Evolutionary conservation across 305 asterid genomes (phyloP), one percentile per base, ranked within the genome.

Genomic region (Striga hermonthica): DNA sequence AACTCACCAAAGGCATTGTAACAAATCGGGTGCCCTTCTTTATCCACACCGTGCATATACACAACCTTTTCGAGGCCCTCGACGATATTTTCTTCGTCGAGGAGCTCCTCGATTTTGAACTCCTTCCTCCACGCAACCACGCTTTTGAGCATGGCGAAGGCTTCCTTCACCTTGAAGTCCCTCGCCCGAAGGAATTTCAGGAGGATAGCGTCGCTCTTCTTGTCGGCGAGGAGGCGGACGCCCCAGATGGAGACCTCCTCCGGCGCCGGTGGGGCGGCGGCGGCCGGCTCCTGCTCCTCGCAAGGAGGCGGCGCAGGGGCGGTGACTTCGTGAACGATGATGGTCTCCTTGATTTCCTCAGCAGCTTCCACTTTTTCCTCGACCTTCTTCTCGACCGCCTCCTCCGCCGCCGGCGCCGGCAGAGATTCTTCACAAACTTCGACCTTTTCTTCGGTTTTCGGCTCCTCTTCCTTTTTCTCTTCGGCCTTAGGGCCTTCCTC

Each of bases 201-300:
- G 47, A 92, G 95, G 55, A 92, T 75, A 4, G 74, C 88, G 12
- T 92, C 96, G 15, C 85, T 85, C 68, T 74, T 86, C 62, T 80
- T 91, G 34, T 89, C 96, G 3, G 77, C 85, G 1, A 91, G 72
- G 1, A 91, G 95, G 1, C 84, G 84, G 48, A 91, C 71, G 57
- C 98, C 98, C 96, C 96, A 89, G 36, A 91, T 80, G 3, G 86
- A 82, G 1, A 91, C 92, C 71, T 82, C 95, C 72, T 91, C 95
- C n/a, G 69, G 37, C 3, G 65, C 64, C 0, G 72, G 64, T 22
- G 81, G 66, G 7, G 75, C 59, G n/a, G 75, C 69, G 4, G 76
- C 65, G 8, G 78, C 64, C 2, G 72, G 52, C 61, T 48, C 78
- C 60, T 70, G 52, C 58, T 48, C 78, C 60, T 72, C 80, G 7